Evolutionary conservation across 352 stramenopile species (phyloP), one percentile per base, ranked within the genome.

Genomic region (Pythium aphanidermatum): DNA sequence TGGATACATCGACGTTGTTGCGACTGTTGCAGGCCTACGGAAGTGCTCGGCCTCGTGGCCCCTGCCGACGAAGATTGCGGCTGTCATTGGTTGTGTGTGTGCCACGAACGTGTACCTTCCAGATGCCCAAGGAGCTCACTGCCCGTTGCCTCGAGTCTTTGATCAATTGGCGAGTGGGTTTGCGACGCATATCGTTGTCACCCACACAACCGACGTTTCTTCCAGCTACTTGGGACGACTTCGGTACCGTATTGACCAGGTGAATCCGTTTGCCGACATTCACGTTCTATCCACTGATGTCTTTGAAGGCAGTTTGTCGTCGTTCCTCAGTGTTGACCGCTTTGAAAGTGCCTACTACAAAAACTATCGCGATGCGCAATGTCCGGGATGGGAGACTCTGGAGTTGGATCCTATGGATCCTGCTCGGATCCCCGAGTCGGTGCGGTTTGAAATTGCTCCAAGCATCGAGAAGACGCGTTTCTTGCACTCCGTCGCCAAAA

Each of bases 191-290:
- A 52, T 78, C 1, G 58, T 91, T 5, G 35, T 89, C n/a, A 85
- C 63, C 2, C 66, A 85, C 27, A 73, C 51, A 5, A 27, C 44
- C 5, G 68, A 91, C n/a, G 43, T 87, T 0, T 43, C 65, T 0
- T 14, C 59, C 13, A 60, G 29, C 2, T 36, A 61, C 2, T 50
- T 88, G 0, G 67, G 76, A 2, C 60, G 74, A 13, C 46, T 91
- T n/a, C 69, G 79, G 6, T 85, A 72, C 30, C 79, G 55, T 36
- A 77, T 91, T 20, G 68, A 86, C 32, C 62, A 84, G 16, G 57
- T 55, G 21, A 89, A 88, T 47, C 65, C 79, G 35, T 91, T 88
- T 23, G 73, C 72, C 0, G 76, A 89, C 40, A 65, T 88, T 7
- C 69, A 85, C 25, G 70, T 83, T 16, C 63, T 91, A 2, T 63